These are phyloP conservation scores for Trichophyton verrucosum DNA, from an alignment of 2,329 filamentous ascomycete species.

Conservation along the genomic window DNA sequence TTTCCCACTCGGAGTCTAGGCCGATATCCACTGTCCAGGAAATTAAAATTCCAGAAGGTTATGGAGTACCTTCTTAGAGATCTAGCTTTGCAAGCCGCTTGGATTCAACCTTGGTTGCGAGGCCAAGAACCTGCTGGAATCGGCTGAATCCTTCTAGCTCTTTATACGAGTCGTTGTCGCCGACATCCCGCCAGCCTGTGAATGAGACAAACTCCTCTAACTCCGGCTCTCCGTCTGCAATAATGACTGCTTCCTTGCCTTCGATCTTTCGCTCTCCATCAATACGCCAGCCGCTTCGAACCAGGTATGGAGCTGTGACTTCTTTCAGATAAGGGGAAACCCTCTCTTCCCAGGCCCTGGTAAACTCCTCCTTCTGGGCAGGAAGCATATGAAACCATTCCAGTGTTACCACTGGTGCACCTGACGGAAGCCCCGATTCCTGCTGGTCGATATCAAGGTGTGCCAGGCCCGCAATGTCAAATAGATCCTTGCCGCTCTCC, in stretches of 20 bases:
- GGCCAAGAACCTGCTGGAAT: constrained; percentile 17
- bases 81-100: constrained; percentile 9
- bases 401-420: constrained; percentile 23
- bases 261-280: constrained; percentile 20
- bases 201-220: constrained; percentile 35
- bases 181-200: constrained; percentile 27
- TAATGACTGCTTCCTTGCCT: constrained; percentile 7
- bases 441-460: constrained; percentile 31
- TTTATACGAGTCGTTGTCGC: constrained; percentile 26
- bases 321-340: constrained; percentile 18
- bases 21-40: no score
- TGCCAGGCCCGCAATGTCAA: constrained; percentile 33
- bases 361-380: constrained; percentile 18
- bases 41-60: no score
- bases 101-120: constrained; percentile 19
- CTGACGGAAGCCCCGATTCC: constrained; percentile 17
- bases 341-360: constrained; percentile 17
- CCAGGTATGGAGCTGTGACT: constrained; percentile 13
- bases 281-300: constrained; percentile 31
- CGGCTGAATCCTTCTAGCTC: constrained; percentile 23
- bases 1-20: no score
- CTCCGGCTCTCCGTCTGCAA: not conserved
- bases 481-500: constrained; percentile 22
- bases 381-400: constrained; percentile 22
- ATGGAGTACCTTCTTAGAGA: not conserved